Conservation (phyloP, 2,329 filamentous ascomycete genomes). For the Chaetomiaceae sp. region DNA sequence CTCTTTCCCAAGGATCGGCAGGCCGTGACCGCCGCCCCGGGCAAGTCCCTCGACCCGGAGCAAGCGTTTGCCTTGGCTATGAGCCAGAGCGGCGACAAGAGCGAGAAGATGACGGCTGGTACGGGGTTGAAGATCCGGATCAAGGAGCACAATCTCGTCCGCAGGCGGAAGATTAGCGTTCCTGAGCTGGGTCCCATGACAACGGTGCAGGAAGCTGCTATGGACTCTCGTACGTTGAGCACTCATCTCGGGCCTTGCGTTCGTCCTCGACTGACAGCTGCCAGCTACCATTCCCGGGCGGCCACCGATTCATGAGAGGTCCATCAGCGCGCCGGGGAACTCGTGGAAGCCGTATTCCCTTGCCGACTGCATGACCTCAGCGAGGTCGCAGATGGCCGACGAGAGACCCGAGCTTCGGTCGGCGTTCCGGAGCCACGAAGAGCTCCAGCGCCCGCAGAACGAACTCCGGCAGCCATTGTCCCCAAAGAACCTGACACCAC, state of each 20-base stretch:
- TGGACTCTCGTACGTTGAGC: conserved; percentile 64
- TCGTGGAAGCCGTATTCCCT: conserved; percentile 45
- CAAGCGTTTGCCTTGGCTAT: conserved; percentile 44
- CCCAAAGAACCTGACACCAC: conserved; percentile 51
- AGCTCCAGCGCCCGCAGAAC: conserved; percentile 21
- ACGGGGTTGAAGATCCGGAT: conserved; percentile 48
- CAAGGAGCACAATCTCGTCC: conserved; percentile 53
- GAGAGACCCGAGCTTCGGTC: conserved; percentile 32
- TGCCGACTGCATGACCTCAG: conserved; percentile 34
- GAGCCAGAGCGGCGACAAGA: conserved; percentile 37
- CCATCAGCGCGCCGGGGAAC: conserved; percentile 56
- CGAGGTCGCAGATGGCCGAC: conserved; percentile 32
- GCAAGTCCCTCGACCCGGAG: conserved; percentile 47
- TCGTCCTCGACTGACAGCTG: conserved; percentile 9
- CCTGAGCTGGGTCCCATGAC: conserved; percentile 64
- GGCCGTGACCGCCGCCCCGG: conserved; percentile 36
- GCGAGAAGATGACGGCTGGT: conserved; percentile 37
- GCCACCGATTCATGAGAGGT: conserved; percentile 60
- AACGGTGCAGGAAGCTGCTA: conserved; percentile 61
- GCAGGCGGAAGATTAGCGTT: conserved; percentile 60
- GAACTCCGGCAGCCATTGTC: conserved; percentile 40
- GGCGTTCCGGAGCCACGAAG: conserved; percentile 21
- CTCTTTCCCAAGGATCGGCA: conserved; percentile 54
- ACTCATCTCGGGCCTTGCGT: not conserved
- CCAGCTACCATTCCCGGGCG: conserved; percentile 64